Base-by-base conservation (phyloP, 352 stramenopile genomes). In the Phytophthora uliginosa region DNA sequence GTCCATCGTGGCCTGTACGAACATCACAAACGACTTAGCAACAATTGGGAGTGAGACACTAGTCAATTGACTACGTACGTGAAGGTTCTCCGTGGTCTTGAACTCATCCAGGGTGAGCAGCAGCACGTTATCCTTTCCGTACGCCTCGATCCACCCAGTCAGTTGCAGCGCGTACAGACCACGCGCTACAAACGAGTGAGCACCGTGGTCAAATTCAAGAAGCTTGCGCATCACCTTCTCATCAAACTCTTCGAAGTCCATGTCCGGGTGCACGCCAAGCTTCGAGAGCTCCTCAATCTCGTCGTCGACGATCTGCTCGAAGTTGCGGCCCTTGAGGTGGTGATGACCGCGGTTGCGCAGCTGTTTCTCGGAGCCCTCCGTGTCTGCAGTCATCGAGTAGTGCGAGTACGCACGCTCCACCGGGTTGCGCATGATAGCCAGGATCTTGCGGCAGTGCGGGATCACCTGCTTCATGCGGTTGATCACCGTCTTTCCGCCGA, bases 121-220 rank as follows among this genome's bases (percentile, higher is more conserved):
- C 53, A 99, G 72, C 57, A 99, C 95, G 53, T 98, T 93, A 40
- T 98, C 82, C 20, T 74, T 76, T 9, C 83, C 76, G 66, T 98
- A 99, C 1, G 93, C 91, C 20, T 90, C 66, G 1, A 99, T 83
- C 98, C 98, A 99, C 7, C 89, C 89, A 28, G 84, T 63, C 22
- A 99, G 81, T 79, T 99, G 97, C 31, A 99, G 76, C 48, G 91
- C 97, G 76, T 99, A 99, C 48, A 99, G 77, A 0, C 98, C 97
- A 50, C 90, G 88, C 13, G 79, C 71, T n/a, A 96, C 67, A 59
- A 92, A 94, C 50, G 90, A 96, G 71, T 97, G 91, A 8, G 85
- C 91, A 13, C 91, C 91, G 56, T 97, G 89, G 47, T 85, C 77
- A 13, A 87, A 84, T 0, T 20, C 56, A 13, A 90, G 55, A 4